Percentiles rank a stretch among this genome's conserved stretches.
Conservation (phyloP, 352 stramenopile species). For the Globisporangium lucens region DNA sequence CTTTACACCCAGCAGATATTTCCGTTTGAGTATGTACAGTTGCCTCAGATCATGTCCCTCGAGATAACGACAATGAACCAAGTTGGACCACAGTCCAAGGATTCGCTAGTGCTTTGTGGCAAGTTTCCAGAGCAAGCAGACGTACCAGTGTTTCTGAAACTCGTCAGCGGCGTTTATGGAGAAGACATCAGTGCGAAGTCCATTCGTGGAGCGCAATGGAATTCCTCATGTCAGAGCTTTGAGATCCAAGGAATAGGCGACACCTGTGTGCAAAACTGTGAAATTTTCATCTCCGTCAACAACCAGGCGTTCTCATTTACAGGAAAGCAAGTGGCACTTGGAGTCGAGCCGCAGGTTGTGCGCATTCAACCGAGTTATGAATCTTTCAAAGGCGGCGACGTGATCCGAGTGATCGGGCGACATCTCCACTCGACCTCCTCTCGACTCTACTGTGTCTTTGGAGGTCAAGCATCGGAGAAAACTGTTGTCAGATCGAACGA, state of each 20-base stretch:
- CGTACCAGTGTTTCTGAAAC: slow-evolving; percentile 4
- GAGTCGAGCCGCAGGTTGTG: slow-evolving; percentile 14
- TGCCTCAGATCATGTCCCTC: slow-evolving; percentile 25
- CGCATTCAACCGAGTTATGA: slow-evolving; percentile 21
- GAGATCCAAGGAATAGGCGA: not conserved
- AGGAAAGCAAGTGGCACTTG: slow-evolving; percentile 22
- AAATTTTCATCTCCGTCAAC: slow-evolving; percentile 41
- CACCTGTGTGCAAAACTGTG: slow-evolving; percentile 18
- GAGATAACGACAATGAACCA: slow-evolving; percentile 12
- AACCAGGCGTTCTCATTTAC: slow-evolving; percentile 31
- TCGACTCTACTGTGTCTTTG: slow-evolving; percentile 35
- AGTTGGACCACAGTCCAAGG: slow-evolving; percentile 6
- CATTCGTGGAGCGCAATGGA: not conserved
- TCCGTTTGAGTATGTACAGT: slow-evolving; percentile 25
- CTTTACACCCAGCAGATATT: slow-evolving; percentile 30
- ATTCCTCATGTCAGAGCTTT: slow-evolving; percentile 15
- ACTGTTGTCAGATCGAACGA: slow-evolving; percentile 10
- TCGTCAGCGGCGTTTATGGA: not conserved
- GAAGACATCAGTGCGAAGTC: not conserved
- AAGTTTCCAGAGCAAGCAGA: not conserved
- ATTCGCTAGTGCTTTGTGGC: slow-evolving; percentile 15
- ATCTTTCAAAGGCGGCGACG: slow-evolving; percentile 28
- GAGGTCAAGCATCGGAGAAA: not conserved
- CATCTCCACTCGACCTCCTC: slow-evolving; percentile 19
- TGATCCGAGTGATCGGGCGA: slow-evolving; percentile 23